phyloP scores from a whole-genome alignment of 108 stramenopile genomes.

The Nitzschia palea region DNA sequence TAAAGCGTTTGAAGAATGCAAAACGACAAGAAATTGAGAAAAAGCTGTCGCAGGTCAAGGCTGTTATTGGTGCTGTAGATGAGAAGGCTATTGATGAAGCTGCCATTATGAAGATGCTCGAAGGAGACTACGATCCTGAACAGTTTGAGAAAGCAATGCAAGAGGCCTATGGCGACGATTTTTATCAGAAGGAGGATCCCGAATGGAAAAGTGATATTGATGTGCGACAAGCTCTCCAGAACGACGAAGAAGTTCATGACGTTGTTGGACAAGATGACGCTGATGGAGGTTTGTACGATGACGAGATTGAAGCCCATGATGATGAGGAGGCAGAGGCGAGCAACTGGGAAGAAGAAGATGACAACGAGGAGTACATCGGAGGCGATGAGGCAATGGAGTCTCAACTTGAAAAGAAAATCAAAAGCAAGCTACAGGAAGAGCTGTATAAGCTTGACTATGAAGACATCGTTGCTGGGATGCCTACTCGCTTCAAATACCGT shows the following conservation, averaged over 20 bases:
- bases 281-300: slow-evolving; percentile 73
- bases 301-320: slow-evolving; percentile 39
- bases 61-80: slow-evolving; percentile 62
- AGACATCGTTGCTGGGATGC: slow-evolving; percentile 96
- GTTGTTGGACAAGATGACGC: slow-evolving; percentile 57
- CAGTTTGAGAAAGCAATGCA: slow-evolving; percentile 88
- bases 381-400: slow-evolving; percentile 47
- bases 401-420: slow-evolving; percentile 67
- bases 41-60: slow-evolving; percentile 80
- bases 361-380: slow-evolving; percentile 52
- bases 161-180: slow-evolving; percentile 91
- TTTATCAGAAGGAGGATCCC: slow-evolving; percentile 86
- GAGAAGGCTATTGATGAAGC: slow-evolving; percentile 60
- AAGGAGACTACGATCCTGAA: slow-evolving; percentile 96
- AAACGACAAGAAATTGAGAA: slow-evolving; percentile 88
- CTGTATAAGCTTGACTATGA: slow-evolving; percentile 99
- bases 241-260: slow-evolving; percentile 55
- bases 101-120: slow-evolving; percentile 82
- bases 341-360: slow-evolving; percentile 61
- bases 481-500: slow-evolving; percentile 97
- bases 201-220: slow-evolving; percentile 82
- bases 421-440: slow-evolving; percentile 82
- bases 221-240: slow-evolving; percentile 59
- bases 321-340: slow-evolving; percentile 42
- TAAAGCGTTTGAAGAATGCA: slow-evolving; percentile 94